These are phyloP conservation scores for Eutrema heterophyllum DNA, from an alignment of 345 rosid species.

Conservation along the genomic window DNA sequence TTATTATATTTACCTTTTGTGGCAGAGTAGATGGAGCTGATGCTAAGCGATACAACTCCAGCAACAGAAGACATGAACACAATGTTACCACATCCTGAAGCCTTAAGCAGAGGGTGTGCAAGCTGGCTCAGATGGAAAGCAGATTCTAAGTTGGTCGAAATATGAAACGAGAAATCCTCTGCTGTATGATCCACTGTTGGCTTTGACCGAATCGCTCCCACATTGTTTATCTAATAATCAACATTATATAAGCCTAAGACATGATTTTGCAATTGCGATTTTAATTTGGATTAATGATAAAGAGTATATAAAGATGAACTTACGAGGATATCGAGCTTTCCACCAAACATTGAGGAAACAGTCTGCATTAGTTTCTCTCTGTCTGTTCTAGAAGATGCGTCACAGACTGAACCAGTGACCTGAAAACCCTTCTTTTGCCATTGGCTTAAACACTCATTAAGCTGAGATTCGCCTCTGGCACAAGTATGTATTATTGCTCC, in stretches of 20 bases:
- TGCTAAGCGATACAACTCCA: constrained; percentile 26
- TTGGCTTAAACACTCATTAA: constrained; percentile 41
- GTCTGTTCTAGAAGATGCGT: constrained; percentile 24
- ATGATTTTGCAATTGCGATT: too few species aligned
- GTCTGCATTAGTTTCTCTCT: constrained; percentile 42
- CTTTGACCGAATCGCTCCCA: constrained; percentile 39
- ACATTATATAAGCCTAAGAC: not conserved
- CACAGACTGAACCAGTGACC: constrained; percentile 51
- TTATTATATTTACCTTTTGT: constrained; percentile 34
- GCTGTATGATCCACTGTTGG: constrained; percentile 41
- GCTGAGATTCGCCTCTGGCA: constrained; percentile 49
- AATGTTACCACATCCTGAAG: constrained; percentile 46
- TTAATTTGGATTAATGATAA: not conserved
- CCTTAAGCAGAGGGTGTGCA: constrained; percentile 49
- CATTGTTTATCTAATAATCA: constrained; percentile 47
- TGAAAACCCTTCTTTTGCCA: constrained; percentile 48
- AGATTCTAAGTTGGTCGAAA: constrained; percentile 51
- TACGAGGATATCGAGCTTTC: constrained; percentile 57
- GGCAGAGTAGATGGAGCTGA: constrained; percentile 42
- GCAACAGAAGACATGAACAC: constrained; percentile 51
- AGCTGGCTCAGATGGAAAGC: constrained; percentile 54
- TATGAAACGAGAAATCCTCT: constrained; percentile 43
- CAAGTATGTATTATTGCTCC: constrained; percentile 75
- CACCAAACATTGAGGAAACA: constrained; percentile 40
- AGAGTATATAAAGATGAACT: constrained; percentile 1